Evolutionary conservation across 129 eudicot species (phyloP), one percentile per base, ranked within the genome.

Genomic region (Cynara cardunculus): DNA sequence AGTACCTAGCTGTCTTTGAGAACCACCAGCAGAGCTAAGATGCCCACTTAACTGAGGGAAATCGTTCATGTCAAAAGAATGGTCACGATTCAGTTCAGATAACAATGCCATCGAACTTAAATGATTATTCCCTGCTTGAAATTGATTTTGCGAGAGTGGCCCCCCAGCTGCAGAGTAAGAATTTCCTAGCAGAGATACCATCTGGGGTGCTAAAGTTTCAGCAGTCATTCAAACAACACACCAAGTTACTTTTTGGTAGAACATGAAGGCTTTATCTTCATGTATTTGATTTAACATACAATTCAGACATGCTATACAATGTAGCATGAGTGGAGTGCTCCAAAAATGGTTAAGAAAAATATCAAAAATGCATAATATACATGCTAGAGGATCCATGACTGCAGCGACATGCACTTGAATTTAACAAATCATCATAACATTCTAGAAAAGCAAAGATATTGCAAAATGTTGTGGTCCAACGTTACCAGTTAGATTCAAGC

Each of bases 1-100:
- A 71, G 12, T 85, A 92, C 97, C 97, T 83, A 89, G 64, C 72
- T 92, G 97, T 75, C 92, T 88, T 81, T 92, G 97, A 75, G 94
- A 92, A 84, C 89, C 91, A 86, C 90, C 90, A 87, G 88, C 88
- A 73, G 97, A 90, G 70, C 80, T 86, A 88, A 89, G 88, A 72
- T 87, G 94, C 49, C 94, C 94, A 81, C 86, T 83, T 70, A 92
- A 81, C 88, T 92, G 97, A 74, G 97, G 92, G 78, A 92, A 92
- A 78, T 92, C 97, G 66, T 81, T 92, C 74, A 89, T 83, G 75
- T 92, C 97, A 74, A 92, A 90, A 76, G 97, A 85, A 89, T 87
- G 88, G 41, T 92, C 97, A 74, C 89, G 94, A 78, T 87, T 92
- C 24, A 91, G 71, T 62, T 92, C 97, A 76, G 80, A 88, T 81